Evolutionary conservation across 2,329 filamentous ascomycete species (phyloP).

Genomic region (Mycocentrospora acerina): DNA sequence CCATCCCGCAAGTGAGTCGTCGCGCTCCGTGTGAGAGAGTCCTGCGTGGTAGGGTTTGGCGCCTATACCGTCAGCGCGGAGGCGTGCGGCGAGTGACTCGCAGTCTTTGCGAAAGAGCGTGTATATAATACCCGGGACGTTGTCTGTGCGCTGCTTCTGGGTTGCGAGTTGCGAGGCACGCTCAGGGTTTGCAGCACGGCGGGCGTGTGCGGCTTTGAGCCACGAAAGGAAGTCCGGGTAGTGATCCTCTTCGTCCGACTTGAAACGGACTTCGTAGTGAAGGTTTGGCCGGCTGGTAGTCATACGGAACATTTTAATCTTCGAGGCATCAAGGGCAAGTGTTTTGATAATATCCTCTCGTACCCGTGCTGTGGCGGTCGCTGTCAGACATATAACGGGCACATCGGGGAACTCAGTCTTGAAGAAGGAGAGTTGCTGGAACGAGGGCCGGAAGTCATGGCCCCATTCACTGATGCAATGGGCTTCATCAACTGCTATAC

Average conservation of each 20-base stretch:
- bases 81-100: conserved; percentile 66
- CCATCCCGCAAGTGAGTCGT: conserved; percentile 71
- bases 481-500: conserved; percentile 89
- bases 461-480: conserved; percentile 99
- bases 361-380: conserved; percentile 81
- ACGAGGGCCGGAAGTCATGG: conserved; percentile 92
- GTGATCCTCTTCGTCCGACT: conserved; percentile 72
- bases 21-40: conserved; percentile 65
- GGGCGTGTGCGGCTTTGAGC: conserved; percentile 71
- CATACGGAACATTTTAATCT: conserved; percentile 75
- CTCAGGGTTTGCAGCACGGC: conserved; percentile 60
- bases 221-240: conserved; percentile 74
- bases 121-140: conserved; percentile 77
- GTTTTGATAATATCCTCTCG: conserved; percentile 79
- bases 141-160: conserved; percentile 56
- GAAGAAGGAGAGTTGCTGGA: conserved; percentile 86
- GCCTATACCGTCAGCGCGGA: conserved; percentile 69
- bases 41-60: conserved; percentile 74
- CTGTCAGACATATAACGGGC: conserved; percentile 89
- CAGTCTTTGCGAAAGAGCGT: conserved; percentile 74
- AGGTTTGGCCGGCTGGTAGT: conserved; percentile 82
- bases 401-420: conserved; percentile 78
- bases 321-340: conserved; percentile 65
- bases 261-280: conserved; percentile 87
- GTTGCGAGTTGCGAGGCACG: conserved; percentile 61